Percentiles rank a stretch among this genome's conserved stretches.
phyloP scores from a whole-genome alignment of 169 alveolate genomes.

The Plasmodium ovale region DNA sequence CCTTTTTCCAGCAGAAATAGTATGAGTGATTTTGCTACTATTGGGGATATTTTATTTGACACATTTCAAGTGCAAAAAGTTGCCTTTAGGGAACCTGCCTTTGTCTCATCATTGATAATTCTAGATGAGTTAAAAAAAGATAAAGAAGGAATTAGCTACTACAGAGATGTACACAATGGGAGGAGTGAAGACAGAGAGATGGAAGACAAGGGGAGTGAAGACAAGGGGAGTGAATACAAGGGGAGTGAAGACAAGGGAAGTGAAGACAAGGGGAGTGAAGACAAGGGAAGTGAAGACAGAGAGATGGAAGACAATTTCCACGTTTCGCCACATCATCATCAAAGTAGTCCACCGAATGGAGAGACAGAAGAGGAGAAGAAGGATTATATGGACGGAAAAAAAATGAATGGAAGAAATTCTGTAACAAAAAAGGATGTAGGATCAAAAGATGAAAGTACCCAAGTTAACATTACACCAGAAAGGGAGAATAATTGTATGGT shows the following conservation, averaged over 20 bases:
- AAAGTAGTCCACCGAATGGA: not conserved
- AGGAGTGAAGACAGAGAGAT: not conserved
- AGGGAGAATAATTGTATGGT: no score
- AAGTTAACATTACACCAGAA: no score
- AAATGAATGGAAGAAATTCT: not conserved
- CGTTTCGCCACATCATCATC: no score
- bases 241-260: not conserved
- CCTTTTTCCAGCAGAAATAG: constrained; percentile 67
- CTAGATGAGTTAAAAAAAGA: constrained; percentile 24
- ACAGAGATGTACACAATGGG: constrained; percentile 22
- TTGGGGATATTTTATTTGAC: constrained; percentile 72
- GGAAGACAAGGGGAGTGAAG: not conserved
- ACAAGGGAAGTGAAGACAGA: not conserved
- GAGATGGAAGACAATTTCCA: not conserved
- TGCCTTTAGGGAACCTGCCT: constrained; percentile 55
- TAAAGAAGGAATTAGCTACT: constrained; percentile 1
- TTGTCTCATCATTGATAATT: constrained; percentile 61
- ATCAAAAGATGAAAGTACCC: not conserved
- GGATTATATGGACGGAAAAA: no score
- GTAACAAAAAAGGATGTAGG: not conserved
- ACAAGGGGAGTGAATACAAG: not conserved
- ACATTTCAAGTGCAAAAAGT: constrained; percentile 55
- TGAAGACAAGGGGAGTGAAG: not conserved
- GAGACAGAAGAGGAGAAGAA: not conserved
- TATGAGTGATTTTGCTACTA: constrained; percentile 47